Conservation (phyloP, 2,329 filamentous ascomycete species). For the Colletotrichum sp. region DNA sequence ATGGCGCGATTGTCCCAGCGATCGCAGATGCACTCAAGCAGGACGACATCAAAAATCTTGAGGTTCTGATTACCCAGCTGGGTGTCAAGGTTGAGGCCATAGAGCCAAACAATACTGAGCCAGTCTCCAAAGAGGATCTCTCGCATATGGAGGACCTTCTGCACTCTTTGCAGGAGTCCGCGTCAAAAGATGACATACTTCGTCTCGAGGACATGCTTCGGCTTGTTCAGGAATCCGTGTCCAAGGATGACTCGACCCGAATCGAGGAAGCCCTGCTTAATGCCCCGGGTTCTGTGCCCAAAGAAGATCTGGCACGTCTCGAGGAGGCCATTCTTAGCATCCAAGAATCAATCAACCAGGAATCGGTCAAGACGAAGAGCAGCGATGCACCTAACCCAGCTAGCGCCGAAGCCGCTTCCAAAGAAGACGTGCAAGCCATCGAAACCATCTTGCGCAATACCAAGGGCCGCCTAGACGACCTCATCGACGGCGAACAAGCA, state of each 20-base stretch:
- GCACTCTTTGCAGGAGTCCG: constrained; percentile 39
- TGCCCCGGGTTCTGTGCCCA: constrained; percentile 54
- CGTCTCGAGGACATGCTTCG: constrained; percentile 49
- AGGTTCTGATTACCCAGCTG: constrained; percentile 81
- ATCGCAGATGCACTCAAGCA: constrained; percentile 61
- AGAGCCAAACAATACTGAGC: constrained; percentile 47
- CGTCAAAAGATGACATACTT: constrained; percentile 41
- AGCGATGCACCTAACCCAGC: constrained; percentile 23
- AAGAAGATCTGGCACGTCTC: constrained; percentile 51
- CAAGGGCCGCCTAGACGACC: constrained; percentile 84
- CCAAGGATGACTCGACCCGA: constrained; percentile 29
- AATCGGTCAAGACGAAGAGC: constrained; percentile 47
- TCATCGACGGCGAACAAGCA: constrained; percentile 73
- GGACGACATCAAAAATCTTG: constrained; percentile 84
- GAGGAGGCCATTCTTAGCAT: constrained; percentile 48
- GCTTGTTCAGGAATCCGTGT: constrained; percentile 38
- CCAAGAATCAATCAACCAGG: constrained; percentile 63
- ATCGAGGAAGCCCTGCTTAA: constrained; percentile 53
- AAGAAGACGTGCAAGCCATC: constrained; percentile 88
- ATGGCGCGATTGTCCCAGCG: constrained; percentile 51
- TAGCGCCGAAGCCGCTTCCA: constrained; percentile 60
- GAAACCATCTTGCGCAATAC: constrained; percentile 90
- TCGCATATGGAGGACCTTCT: constrained; percentile 48
- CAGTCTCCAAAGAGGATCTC: constrained; percentile 42
- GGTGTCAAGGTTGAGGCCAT: constrained; percentile 84